These are phyloP conservation scores for Ophiostoma sp. DNA, from an alignment of 2,329 filamentous ascomycete species.

Conservation along the genomic window DNA sequence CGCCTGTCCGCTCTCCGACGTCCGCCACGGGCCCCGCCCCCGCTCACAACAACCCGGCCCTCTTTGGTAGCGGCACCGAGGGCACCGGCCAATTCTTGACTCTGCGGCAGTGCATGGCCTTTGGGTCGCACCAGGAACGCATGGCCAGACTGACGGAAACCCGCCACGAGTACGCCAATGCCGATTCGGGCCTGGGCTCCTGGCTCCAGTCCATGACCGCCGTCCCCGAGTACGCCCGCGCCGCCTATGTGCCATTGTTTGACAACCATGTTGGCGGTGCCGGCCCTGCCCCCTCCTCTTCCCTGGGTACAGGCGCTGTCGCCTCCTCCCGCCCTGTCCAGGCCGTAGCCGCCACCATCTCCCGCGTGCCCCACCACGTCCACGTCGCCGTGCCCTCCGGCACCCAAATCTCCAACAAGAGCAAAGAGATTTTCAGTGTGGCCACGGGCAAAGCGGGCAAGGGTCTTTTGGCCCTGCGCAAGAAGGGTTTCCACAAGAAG, in stretches of 20 bases:
- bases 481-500: slow-evolving; percentile 65
- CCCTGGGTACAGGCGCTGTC: not conserved
- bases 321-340: slow-evolving; percentile 28
- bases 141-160: slow-evolving; percentile 73
- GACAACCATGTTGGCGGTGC: slow-evolving; percentile 29
- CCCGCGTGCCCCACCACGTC: slow-evolving; percentile 41
- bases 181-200: slow-evolving; percentile 68
- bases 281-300: slow-evolving; percentile 18
- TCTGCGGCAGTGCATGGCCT: slow-evolving; percentile 67
- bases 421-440: slow-evolving; percentile 79
- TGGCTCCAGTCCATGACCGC: slow-evolving; percentile 54
- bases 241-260: slow-evolving; percentile 32
- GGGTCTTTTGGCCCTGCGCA: slow-evolving; percentile 86
- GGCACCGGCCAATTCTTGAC: slow-evolving; percentile 35
- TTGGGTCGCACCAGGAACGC: slow-evolving; percentile 65
- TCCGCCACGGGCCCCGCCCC: not conserved
- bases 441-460: slow-evolving; percentile 87
- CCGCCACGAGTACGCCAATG: slow-evolving; percentile 66
- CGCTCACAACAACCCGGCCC: slow-evolving; percentile 16
- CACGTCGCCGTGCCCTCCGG: slow-evolving; percentile 48
- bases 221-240: slow-evolving; percentile 51
- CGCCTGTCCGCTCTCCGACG: not conserved
- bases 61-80: slow-evolving; percentile 17
- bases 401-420: slow-evolving; percentile 72
- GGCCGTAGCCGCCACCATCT: slow-evolving; percentile 32